These are phyloP conservation scores for Mortierella claussenii DNA, from an alignment of 192 early-diverging fungal species.

Conservation along the genomic window DNA sequence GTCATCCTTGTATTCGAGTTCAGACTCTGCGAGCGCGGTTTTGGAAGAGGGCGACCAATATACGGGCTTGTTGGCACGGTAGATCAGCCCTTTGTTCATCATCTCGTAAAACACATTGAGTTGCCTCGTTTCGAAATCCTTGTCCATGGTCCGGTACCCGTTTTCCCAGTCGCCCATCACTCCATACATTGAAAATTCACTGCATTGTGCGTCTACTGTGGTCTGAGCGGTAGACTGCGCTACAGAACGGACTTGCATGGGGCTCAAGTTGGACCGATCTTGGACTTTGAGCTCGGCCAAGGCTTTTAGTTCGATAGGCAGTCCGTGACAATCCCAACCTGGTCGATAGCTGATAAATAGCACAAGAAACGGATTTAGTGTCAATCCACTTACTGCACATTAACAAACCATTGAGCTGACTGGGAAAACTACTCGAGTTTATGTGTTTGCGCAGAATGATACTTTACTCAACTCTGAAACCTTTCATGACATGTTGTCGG, in stretches of 20 bases:
- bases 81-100: slow-evolving; percentile 75
- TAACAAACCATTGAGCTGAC: no score
- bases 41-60: slow-evolving; percentile 87
- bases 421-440: no score
- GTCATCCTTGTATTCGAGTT: slow-evolving; percentile 78
- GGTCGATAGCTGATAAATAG: slow-evolving; percentile 65
- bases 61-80: slow-evolving; percentile 83
- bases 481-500: slow-evolving; percentile 77
- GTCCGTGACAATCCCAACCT: slow-evolving; percentile 84
- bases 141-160: slow-evolving; percentile 74
- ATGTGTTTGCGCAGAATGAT: no score
- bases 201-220: slow-evolving; percentile 66
- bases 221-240: slow-evolving; percentile 70
- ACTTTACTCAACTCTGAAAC: slow-evolving; percentile 72
- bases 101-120: slow-evolving; percentile 77
- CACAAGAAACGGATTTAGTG: neutral
- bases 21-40: slow-evolving; percentile 83
- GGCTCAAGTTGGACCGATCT: slow-evolving; percentile 44
- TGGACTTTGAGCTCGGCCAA: slow-evolving; percentile 66
- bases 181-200: slow-evolving; percentile 69
- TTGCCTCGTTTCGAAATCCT: slow-evolving; percentile 78
- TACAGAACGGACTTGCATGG: slow-evolving; percentile 57
- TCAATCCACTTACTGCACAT: no score
- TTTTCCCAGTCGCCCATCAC: slow-evolving; percentile 83
- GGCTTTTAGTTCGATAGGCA: slow-evolving; percentile 86